phyloP scores from a whole-genome alignment of 2,329 filamentous ascomycete species.

The Zasmidium citrigriseum region DNA sequence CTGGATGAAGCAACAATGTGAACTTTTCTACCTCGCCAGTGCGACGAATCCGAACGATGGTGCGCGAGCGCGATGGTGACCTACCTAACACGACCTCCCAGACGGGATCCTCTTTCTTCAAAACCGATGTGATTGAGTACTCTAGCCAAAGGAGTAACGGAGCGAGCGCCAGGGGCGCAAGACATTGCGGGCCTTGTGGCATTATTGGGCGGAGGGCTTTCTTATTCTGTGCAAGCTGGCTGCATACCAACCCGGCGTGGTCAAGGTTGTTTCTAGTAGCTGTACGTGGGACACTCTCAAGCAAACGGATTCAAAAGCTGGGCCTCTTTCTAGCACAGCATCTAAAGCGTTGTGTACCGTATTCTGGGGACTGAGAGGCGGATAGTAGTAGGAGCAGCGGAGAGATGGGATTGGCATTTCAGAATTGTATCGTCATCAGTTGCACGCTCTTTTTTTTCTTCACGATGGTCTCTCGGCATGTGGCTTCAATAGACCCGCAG shows the following conservation, averaged over 20 bases:
- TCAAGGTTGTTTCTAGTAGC: constrained; percentile 20
- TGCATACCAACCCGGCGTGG: constrained; percentile 15
- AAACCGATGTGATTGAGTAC: constrained; percentile 23
- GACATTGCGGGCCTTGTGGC: constrained; percentile 10
- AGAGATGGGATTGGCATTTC: constrained; percentile 7
- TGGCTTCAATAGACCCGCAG: too few relatives aligned
- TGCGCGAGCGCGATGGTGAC: constrained; percentile 9
- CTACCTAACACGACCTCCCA: constrained; percentile 13
- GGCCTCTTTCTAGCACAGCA: constrained; percentile 15
- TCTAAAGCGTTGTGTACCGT: constrained; percentile 20
- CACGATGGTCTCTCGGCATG: too few relatives aligned
- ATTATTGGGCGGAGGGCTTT: constrained; percentile 17
- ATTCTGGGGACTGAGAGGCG: constrained; percentile 10
- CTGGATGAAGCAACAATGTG: constrained; percentile 12
- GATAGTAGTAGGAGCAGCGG: constrained; percentile 5
- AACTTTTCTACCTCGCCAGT: constrained; percentile 9
- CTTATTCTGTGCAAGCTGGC: constrained; percentile 19
- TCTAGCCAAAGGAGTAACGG: constrained; percentile 13
- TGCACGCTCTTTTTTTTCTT: too few relatives aligned
- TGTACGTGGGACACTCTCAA: constrained; percentile 18
- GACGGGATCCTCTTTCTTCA: constrained; percentile 19
- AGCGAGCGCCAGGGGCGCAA: constrained; percentile 11
- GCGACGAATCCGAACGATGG: constrained; percentile 11
- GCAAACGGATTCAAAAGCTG: constrained; percentile 22
- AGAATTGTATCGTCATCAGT: not conserved